These are phyloP conservation scores for Tripidium arundinaceum DNA, from an alignment of 202 grass and related monocot genomes.

Conservation along the genomic window DNA sequence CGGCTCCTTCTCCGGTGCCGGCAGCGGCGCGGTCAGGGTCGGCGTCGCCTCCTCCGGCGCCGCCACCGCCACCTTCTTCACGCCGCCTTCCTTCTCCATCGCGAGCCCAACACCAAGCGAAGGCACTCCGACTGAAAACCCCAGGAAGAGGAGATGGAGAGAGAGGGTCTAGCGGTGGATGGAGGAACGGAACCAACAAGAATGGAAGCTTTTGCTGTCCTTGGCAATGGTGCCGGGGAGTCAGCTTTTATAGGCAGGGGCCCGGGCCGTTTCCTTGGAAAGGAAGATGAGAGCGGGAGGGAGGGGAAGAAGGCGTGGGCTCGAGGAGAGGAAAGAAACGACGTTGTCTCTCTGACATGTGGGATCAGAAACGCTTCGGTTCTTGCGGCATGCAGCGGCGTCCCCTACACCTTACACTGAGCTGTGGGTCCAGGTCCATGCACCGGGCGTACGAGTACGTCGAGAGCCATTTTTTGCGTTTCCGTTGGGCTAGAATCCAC, in stretches of 20 bases:
- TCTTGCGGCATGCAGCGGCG: too few species aligned
- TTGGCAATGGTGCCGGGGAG: conserved; percentile 20
- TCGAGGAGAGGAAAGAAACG: not conserved
- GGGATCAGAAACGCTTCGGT: too few species aligned
- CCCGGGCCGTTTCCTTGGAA: conserved; percentile 8
- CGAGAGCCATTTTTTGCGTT: not conserved
- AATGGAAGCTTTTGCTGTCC: not conserved
- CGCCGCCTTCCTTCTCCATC: not conserved
- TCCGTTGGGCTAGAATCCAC: not conserved
- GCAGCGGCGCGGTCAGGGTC: not conserved
- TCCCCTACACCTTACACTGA: too few species aligned
- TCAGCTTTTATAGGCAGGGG: conserved; percentile 29
- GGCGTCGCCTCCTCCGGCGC: not conserved
- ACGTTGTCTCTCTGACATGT: not conserved
- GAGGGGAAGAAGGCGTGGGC: not conserved
- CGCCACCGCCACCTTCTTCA: not conserved
- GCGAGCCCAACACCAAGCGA: too few species aligned
- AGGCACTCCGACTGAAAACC: not conserved
- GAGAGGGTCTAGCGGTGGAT: not conserved
- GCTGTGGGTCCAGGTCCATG: not conserved
- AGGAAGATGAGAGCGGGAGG: not conserved
- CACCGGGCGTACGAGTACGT: not conserved
- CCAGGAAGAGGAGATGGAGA: too few species aligned
- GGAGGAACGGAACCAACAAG: not conserved
- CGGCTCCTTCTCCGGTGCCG: not conserved